Base-by-base conservation (phyloP, 2,329 filamentous ascomycete species). In the Fonsecaea erecta region DNA sequence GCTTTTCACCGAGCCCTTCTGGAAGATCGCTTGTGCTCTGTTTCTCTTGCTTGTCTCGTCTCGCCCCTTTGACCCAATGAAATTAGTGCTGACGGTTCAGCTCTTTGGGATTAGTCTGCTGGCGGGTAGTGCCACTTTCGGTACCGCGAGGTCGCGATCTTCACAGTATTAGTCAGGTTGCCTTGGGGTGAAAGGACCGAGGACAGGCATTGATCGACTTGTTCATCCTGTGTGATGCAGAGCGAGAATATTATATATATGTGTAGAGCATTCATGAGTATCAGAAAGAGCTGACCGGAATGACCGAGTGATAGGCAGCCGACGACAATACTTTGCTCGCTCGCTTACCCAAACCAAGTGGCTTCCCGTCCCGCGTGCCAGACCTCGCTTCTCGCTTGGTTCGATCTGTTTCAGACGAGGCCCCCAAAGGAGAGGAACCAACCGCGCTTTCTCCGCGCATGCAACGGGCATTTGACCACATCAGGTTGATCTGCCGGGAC, bases 41-140 rank as follows among this genome's bases (percentile, higher is more conserved):
- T 21, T 26, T 34, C 18, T 48, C 18, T 48, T 48, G 43, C 26
- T 48, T 48, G 8, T 32, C 26, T 28, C 8, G 32, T 35, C 52
- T 48, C 34, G 3, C 40, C 28, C 57, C 46, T 46, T 52, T 60
- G 28, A 37, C 11, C 57, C 57, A 60, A 60, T 60, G n/a, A 37
- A 32, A 37, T 35, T 52, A 52, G 57, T 28, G 46, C 57, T 60
- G 43, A 60, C 46, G 30, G 34, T 60, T 60, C 57, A 35, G 57
- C 57, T 24, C 3, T 60, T 60, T 52, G 30, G 57, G 57, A 14
- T 37, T 60, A 60, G 57, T 48, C 8, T 18, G 16, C 4, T 8
- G 55, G 18, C 21, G 37, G 55, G 32, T 12, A 53, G n/a, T 58
- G 21, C 28, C 57, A 43, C 52, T 46, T 21, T 30, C 28, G 21